phyloP scores from a whole-genome alignment of 2,329 filamentous ascomycete species.

The Colletotrichum sp. region DNA sequence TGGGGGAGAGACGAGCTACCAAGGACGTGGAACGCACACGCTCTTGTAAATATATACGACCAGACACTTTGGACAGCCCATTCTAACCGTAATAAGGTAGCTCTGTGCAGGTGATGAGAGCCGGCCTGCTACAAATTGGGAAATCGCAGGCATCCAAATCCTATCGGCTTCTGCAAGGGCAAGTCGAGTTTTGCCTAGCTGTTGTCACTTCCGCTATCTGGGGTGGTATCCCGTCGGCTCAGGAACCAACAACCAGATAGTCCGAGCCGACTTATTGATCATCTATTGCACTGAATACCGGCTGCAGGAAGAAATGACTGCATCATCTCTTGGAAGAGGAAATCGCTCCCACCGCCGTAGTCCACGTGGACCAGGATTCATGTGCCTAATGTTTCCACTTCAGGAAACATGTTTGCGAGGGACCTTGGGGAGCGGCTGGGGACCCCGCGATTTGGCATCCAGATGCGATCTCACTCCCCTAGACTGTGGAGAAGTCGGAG shows the following conservation, averaged over 20 bases:
- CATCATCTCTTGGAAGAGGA: not conserved
- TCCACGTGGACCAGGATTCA: not conserved
- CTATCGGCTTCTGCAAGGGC: not conserved
- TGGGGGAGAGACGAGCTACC: not conserved
- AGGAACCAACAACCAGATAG: not conserved
- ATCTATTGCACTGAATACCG: not conserved
- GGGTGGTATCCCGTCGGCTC: not conserved
- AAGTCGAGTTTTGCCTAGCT: not conserved
- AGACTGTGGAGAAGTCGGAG: not conserved
- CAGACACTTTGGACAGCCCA: not conserved
- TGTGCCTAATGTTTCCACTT: not conserved
- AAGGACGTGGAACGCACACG: not conserved
- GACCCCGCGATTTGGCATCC: not conserved
- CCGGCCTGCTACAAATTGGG: not conserved
- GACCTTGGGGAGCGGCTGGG: not conserved
- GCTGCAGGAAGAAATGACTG: not conserved
- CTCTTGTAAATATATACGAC: not conserved
- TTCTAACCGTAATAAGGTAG: not conserved
- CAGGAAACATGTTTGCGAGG: not conserved
- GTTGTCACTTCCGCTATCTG: not conserved
- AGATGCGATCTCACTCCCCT: not conserved
- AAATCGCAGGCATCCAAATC: not conserved
- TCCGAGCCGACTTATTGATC: not conserved
- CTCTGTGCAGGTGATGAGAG: not conserved
- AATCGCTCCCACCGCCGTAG: not conserved